Evolutionary conservation across 192 early-diverging fungal species (phyloP), one percentile per base, ranked within the genome.

Genomic region (Coemansia biformis): DNA sequence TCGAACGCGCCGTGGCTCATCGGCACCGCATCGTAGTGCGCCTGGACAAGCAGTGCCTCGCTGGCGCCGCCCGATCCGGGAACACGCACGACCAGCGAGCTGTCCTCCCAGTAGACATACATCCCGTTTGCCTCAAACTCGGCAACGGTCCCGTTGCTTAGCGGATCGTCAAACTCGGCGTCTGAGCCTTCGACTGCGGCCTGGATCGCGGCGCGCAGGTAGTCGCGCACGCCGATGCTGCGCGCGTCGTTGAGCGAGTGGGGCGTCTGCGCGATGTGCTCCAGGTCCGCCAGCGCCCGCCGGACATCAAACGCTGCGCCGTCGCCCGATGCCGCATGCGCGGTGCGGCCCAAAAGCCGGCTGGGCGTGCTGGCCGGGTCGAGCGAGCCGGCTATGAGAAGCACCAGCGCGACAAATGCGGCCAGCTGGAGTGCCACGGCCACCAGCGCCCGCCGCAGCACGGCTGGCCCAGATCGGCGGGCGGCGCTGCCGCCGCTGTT

Each of bases 1-100:
- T 87, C 85, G 21, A 78, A 85, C 17, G 81, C 83, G 43, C 85
- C 85, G 42, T 85, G 68, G 53, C 81, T 82, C 46, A 83, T 76
- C 3, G 82, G 72, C 3, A 83, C 85, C 17, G 80, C 77, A 29
- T 86, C 85, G 61, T 79, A 87, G 48, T 87, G 83, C 2, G 83
- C 83, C 61, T 78, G 76, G 2, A 87, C 69, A 13, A 87, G 65
- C n/a, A 85, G 58, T 0, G 85, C 76, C 35, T 79, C 72, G 33
- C 58, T 57, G 12, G 67, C 55, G 6, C 55, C 44, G 40, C 71
- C 48, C 4, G 69, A 68, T 7, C 84, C 84, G 18, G 77, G 70
- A 8, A 86, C 58, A 3, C 81, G 77, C n/a, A 86, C 69, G 16
- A 84, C 42, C 22, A 86, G 42, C 48, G 81, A 83, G 57, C 79